Conservation (phyloP, 306 rosid genomes). For the Sophora flavescens region DNA sequence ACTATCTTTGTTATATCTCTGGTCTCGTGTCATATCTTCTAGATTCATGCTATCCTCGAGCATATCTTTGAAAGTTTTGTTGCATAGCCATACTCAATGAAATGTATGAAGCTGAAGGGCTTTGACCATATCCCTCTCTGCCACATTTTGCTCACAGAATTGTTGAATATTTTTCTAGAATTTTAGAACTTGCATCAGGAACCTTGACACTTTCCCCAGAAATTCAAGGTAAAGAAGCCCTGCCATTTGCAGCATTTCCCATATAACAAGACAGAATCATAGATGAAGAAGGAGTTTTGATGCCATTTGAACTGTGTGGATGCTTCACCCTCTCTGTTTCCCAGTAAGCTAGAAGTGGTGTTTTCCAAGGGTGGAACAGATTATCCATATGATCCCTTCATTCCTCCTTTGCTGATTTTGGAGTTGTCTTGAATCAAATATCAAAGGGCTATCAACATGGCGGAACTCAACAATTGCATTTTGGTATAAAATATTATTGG, state of each 20-base stretch:
- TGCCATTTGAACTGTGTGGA: constrained; percentile 47
- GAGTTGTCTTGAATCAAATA: constrained; percentile 60
- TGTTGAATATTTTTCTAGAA: constrained; percentile 53
- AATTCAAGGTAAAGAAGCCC: constrained; percentile 39
- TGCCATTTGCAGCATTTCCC: constrained; percentile 36
- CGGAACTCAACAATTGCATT: constrained; percentile 33
- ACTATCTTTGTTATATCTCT: constrained; percentile 33
- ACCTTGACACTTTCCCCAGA: constrained; percentile 45
- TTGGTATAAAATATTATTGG: constrained; percentile 2
- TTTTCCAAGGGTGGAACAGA: constrained; percentile 42
- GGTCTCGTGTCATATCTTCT: constrained; percentile 43
- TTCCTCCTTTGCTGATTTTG: constrained; percentile 47
- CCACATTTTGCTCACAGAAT: constrained; percentile 23
- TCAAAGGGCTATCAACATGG: constrained; percentile 38
- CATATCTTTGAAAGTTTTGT: constrained; percentile 42
- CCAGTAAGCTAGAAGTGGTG: constrained; percentile 42
- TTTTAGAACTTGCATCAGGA: constrained; percentile 45
- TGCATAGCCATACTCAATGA: constrained; percentile 41
- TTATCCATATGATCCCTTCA: constrained; percentile 46
- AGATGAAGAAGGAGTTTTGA: constrained; percentile 46
- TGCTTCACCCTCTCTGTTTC: constrained; percentile 41
- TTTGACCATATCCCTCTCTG: constrained; percentile 39
- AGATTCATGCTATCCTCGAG: constrained; percentile 46
- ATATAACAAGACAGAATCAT: constrained; percentile 31
- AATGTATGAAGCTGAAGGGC: constrained; percentile 44